Base-by-base conservation (phyloP, 345 rosid genomes). In the Iberis pinnata region DNA sequence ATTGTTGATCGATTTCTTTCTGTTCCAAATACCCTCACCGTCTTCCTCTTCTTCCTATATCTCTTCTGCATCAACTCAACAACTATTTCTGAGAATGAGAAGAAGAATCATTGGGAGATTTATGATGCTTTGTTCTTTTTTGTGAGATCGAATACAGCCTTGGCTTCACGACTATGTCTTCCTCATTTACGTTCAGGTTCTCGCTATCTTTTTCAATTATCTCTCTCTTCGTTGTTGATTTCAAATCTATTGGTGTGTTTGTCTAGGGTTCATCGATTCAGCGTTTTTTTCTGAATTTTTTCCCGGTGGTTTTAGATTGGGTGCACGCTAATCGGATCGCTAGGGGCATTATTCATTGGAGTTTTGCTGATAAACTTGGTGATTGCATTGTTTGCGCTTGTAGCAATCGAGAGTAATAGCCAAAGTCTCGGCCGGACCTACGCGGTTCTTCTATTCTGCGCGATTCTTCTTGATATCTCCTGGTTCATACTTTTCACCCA, bases 141-240 rank as follows among this genome's bases (percentile, higher is more conserved):
- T 86, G 22, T 70, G 84, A 67, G 77, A 71, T 67, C 74, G 75
- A 64, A 29, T 84, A 36, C 83, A 64, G 26, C 68, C 73, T 52
- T 89, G 86, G 77, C 67, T 89, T 70, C 86, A 81, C 58, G 92
- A 90, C 57, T 90, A 84, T 64, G 95, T 86, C 71, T n/a, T 86
- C 66, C 88, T 90, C 67, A 78, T 90, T 50, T 86, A 90, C 79
- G 70, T 78, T 56, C 94, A 90, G 81, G 97, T 88, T n/a, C n/a
- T n/a, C n/a, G n/a, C n/a, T n/a, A n/a, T 9, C 7, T 33, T 5
- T 4, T 18, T 19, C 44, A 22, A 11, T 26, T 4, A 13, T 29
- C 31, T 18, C 14, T 37, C 12, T 29, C 24, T n/a, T 2, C 16
- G 9, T 46, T 0, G 12, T 18, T 53, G 29, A 1, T 36, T 68